These are phyloP conservation scores for Conidiobolus incongruus DNA, from an alignment of 371 early-diverging fungal species.

Conservation along the genomic window DNA sequence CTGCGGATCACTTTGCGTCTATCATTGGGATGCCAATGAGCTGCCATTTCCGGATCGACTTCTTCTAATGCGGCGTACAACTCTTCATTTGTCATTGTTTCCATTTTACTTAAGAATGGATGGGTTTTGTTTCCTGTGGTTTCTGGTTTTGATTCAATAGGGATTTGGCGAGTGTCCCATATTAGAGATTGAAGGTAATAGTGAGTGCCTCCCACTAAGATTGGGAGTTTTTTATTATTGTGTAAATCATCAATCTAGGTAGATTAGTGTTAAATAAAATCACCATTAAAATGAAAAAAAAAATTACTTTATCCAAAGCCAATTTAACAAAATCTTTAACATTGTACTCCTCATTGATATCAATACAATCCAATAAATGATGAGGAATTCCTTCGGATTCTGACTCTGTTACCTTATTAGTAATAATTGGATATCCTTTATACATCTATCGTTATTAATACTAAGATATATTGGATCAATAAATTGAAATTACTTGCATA, in stretches of 20 bases:
- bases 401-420: constrained; percentile 68
- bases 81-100: constrained; percentile 15
- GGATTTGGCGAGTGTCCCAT: constrained; percentile 47
- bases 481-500: constrained; percentile 46
- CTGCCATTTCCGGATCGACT: constrained; percentile 75
- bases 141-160: constrained; percentile 8
- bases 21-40: constrained; percentile 80
- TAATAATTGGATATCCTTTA: constrained; percentile 67
- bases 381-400: constrained; percentile 55
- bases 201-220: constrained; percentile 89
- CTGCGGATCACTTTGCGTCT: constrained; percentile 68
- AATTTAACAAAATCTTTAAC: constrained; percentile 64
- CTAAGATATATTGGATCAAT: no score
- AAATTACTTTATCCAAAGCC: constrained; percentile 13
- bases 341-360: constrained; percentile 54
- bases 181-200: constrained; percentile 83
- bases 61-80: constrained; percentile 29
- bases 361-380: constrained; percentile 69
- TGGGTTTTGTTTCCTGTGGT: constrained; percentile 5
- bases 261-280: not conserved
- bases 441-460: constrained; percentile 38
- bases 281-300: not conserved
- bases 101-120: constrained; percentile 7
- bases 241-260: constrained; percentile 52
- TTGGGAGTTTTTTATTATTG: constrained; percentile 35